Base-by-base conservation (phyloP, 2,329 filamentous ascomycete species). In the Beauveria asiatica region DNA sequence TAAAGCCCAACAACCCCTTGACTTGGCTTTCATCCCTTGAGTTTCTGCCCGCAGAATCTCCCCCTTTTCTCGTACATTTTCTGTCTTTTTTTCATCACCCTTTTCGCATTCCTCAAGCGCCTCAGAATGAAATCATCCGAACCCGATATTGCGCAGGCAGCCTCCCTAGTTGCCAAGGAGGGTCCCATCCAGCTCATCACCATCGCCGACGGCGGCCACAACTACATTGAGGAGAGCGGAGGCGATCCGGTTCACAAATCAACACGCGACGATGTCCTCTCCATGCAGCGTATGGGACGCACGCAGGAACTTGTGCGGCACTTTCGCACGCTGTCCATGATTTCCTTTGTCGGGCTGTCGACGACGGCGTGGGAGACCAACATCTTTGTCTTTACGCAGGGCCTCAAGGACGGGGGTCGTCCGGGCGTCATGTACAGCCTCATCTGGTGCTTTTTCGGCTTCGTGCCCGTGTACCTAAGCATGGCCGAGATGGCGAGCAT, bases 401-500 rank as follows among this genome's bases (percentile, higher is more conserved):
- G 52, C 9, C 42, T 61, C 33, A 55, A 37, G 17, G 49, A 63
- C 30, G 62, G 62, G n/a, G 62, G 62, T 5, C 45, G 50, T n/a
- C 62, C 62, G 1, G 46, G 16, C 41, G 42, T 63, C 59, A 44
- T 62, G 19, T 63, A 57, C 21, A 21, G 48, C 50, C 53, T 45
- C 17, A 42, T 61, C 19, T 61, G 60, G 60, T 46, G 48, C 41
- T 57, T 57, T 27, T 8, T 62, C 8, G 57, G 62, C 51, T 62
- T 56, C 39, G 16, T 50, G 16, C 62, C 62, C n/a, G 52, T 62
- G 1, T 59, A 60, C 44, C 55, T 64, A 13, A 64, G 62, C 44
- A 66, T 66, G 65, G 65, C 65, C 1, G 65, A 66, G 44, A 64
- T 66, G n/a, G 61, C 65, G 9, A 62, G 64, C 39, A 66, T 66